These are phyloP conservation scores for Ceratocystis ficicola DNA, from an alignment of 2,329 filamentous ascomycete genomes.

Conservation along the genomic window DNA sequence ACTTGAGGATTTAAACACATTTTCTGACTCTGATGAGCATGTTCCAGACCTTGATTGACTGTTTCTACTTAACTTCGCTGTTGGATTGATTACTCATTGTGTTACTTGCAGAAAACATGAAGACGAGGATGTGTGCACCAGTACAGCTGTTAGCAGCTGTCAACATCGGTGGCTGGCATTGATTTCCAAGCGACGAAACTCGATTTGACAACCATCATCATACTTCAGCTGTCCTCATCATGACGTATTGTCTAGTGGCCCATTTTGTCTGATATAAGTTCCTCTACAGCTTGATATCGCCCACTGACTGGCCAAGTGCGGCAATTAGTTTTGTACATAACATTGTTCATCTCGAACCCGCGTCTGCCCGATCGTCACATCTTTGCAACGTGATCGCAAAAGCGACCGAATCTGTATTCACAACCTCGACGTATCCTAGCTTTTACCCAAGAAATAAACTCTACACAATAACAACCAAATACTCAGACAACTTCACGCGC, in stretches of 20 bases:
- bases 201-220: background rate
- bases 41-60: background rate
- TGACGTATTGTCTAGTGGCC: background rate
- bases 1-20: slow-evolving; percentile 1
- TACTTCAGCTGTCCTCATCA: background rate
- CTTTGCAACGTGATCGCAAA: no score
- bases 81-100: background rate
- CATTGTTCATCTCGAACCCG: background rate
- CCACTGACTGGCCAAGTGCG: background rate
- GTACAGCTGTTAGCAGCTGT: background rate
- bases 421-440: background rate
- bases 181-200: background rate
- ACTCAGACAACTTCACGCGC: background rate
- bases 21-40: slow-evolving; percentile 14
- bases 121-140: background rate
- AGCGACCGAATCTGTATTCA: background rate
- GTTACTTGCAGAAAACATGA: background rate
- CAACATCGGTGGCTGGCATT: background rate
- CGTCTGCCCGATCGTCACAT: background rate
- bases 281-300: background rate
- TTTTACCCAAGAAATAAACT: background rate
- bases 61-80: background rate
- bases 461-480: background rate
- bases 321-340: background rate
- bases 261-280: background rate